phyloP scores from a whole-genome alignment of 306 rosid species.

The Castanea mollissima region DNA sequence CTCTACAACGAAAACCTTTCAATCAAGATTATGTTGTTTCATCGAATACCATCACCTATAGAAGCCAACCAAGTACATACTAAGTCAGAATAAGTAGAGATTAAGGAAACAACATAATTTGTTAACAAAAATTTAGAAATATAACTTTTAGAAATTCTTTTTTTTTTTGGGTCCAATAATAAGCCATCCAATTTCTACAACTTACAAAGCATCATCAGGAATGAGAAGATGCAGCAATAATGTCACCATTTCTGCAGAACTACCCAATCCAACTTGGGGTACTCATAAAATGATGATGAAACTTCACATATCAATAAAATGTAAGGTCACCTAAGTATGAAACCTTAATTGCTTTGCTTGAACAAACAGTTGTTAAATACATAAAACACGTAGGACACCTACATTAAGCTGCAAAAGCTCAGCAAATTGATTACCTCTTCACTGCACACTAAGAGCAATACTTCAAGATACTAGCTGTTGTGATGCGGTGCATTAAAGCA shows the following conservation, averaged over 20 bases:
- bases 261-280: not conserved
- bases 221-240: not conserved
- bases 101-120: not conserved
- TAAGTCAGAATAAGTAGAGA: not conserved
- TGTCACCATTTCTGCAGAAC: not conserved
- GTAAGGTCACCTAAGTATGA: not conserved
- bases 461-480: too few relatives aligned
- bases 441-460: too few relatives aligned
- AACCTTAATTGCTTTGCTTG: not conserved
- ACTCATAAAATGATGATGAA: not conserved
- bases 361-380: not conserved
- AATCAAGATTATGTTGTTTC: constrained; percentile 61
- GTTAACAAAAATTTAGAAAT: not conserved
- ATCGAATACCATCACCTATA: constrained; percentile 84
- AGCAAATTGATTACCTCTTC: not conserved
- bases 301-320: not conserved
- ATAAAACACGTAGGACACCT: not conserved
- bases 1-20: constrained; percentile 43
- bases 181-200: not conserved
- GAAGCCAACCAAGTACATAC: not conserved
- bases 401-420: not conserved
- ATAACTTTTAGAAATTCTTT: not conserved
- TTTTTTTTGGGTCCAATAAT: not conserved
- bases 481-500: too few relatives aligned
- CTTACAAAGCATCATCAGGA: not conserved